Evolutionary conservation across 345 rosid species (phyloP).

Genomic region (Lepidium africanum): DNA sequence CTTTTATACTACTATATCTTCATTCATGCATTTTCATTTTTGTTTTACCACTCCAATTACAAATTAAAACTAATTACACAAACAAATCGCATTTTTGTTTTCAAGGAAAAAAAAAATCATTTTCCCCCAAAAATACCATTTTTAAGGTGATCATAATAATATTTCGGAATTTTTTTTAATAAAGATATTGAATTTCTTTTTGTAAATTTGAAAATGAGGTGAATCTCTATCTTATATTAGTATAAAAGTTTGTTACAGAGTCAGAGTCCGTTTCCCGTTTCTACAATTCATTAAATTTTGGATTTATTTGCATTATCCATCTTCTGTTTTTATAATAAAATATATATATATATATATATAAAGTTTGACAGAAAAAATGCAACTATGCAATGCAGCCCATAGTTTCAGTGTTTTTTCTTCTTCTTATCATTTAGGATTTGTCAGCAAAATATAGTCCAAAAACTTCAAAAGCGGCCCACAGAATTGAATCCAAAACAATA

Average conservation of each 20-base stretch:
- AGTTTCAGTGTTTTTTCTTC: not conserved
- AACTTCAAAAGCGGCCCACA: conserved; percentile 8
- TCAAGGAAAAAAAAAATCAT: too few relatives aligned
- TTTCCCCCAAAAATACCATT: not conserved
- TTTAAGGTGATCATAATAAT: not conserved
- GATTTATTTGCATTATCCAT: not conserved
- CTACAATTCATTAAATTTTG: not conserved
- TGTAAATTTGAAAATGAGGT: not conserved
- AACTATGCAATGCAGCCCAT: conserved; percentile 1
- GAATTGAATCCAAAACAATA: not conserved
- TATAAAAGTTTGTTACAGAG: not conserved
- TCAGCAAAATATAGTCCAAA: not conserved
- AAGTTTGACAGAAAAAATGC: not conserved
- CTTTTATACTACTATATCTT: too few relatives aligned
- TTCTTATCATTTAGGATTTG: not conserved
- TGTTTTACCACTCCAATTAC: not conserved
- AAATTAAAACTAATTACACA: not conserved
- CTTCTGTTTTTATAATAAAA: not conserved
- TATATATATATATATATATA: too few relatives aligned
- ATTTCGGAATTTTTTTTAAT: not conserved
- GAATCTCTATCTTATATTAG: not conserved
- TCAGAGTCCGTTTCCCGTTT: not conserved
- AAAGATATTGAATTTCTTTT: not conserved
- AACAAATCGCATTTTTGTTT: too few relatives aligned
- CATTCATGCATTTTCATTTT: too few relatives aligned